Conservation (phyloP, 441 rosid genomes). For the Erysimum cheiri region DNA sequence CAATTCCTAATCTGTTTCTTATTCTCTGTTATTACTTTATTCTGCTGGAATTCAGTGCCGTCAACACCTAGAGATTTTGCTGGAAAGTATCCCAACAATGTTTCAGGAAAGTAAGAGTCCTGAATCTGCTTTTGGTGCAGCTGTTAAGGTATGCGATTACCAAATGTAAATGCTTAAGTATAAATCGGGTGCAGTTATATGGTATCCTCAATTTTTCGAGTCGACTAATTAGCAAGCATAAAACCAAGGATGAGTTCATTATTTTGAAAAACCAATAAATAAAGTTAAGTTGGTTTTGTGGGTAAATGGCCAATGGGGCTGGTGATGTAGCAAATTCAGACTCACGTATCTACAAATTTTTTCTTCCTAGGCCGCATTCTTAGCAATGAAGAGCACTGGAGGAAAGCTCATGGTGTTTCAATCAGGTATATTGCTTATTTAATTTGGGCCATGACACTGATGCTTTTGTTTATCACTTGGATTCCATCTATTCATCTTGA, state of each 20-base stretch:
- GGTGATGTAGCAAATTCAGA: conserved; percentile 12
- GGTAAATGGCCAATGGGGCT: conserved; percentile 15
- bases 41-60: conserved; percentile 70
- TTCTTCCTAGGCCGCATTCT: conserved; percentile 77
- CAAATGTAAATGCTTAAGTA: conserved; percentile 20
- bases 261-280: conserved; percentile 10
- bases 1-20: conserved; percentile 25
- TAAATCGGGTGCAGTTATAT: conserved; percentile 9
- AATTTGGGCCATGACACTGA: conserved; percentile 9
- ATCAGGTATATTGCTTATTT: conserved; percentile 63
- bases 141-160: conserved; percentile 71
- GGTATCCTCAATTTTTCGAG: neutral
- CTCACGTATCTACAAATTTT: conserved; percentile 21
- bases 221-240: conserved; percentile 1
- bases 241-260: conserved; percentile 7
- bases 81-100: conserved; percentile 96
- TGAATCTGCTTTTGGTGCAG: conserved; percentile 99
- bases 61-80: conserved; percentile 89
- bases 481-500: conserved; percentile 21
- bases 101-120: conserved; percentile 84
- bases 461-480: conserved; percentile 7
- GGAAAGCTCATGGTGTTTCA: conserved; percentile 96
- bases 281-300: conserved; percentile 23
- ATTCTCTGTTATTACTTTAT: conserved; percentile 14
- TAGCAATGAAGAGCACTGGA: conserved; percentile 92